A percentile compares a stretch with the other conserved stretches of the same genome.
These are phyloP conservation scores for Citrus hindsii DNA, from an alignment of 345 rosid species.

Conservation along the genomic window DNA sequence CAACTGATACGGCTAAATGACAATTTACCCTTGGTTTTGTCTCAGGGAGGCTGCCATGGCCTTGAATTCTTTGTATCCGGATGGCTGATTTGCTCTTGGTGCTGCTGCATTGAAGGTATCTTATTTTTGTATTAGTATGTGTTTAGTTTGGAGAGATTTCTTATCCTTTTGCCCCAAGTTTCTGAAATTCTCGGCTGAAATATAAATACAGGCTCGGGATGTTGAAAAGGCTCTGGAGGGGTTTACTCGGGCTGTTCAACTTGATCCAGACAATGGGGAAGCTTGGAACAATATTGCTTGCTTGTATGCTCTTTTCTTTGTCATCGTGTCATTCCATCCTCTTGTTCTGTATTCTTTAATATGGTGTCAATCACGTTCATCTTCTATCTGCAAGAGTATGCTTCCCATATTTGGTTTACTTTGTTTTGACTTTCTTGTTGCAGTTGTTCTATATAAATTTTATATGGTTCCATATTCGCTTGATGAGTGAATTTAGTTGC, in stretches of 20 bases:
- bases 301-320: constrained; percentile 48
- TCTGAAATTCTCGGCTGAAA: constrained; percentile 10
- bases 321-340: not conserved
- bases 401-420: not conserved
- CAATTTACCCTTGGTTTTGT: constrained; percentile 15
- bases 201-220: constrained; percentile 61
- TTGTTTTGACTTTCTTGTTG: not conserved
- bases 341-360: not conserved
- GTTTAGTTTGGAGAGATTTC: not conserved
- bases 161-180: not conserved
- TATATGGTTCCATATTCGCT: not conserved
- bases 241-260: constrained; percentile 83
- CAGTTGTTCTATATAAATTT: not conserved
- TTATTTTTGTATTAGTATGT: constrained; percentile 6
- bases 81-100: constrained; percentile 99
- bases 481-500: not conserved
- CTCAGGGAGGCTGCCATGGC: constrained; percentile 93
- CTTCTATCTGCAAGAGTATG: not conserved
- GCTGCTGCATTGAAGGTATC: constrained; percentile 93
- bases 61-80: constrained; percentile 79
- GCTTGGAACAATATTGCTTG: constrained; percentile 99
- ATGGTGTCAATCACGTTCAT: not conserved
- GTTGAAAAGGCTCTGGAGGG: constrained; percentile 87
- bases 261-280: constrained; percentile 98
- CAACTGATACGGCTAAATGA: constrained; percentile 11